Conservation (phyloP, 768 basidiomycete genomes). For the Lepiota brunneoincarnata region DNA sequence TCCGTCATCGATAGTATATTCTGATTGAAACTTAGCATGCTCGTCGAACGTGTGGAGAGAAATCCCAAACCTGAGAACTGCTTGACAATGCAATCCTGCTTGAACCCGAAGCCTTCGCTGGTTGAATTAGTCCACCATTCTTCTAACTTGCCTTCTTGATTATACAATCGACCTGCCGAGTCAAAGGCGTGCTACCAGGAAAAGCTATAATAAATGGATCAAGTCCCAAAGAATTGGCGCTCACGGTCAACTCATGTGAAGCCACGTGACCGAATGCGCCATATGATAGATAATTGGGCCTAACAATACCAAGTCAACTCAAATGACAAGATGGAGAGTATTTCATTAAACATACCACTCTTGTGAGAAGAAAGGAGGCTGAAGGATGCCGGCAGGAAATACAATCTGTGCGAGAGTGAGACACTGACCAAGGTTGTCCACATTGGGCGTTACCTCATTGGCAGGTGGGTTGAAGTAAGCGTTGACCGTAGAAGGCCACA, state of each 20-base stretch:
- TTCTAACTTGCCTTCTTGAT: slow-evolving; percentile 82
- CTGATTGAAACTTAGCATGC: slow-evolving; percentile 29
- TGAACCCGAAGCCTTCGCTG: slow-evolving; percentile 75
- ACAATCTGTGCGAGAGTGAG: slow-evolving; percentile 57
- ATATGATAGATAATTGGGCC: slow-evolving; percentile 88
- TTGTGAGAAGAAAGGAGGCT: slow-evolving; percentile 85
- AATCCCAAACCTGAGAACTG: slow-evolving; percentile 79
- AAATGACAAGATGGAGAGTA: slow-evolving; percentile 9
- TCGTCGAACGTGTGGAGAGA: not conserved
- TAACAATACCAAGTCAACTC: slow-evolving; percentile 21
- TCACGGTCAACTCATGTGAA: slow-evolving; percentile 86
- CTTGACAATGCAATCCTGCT: slow-evolving; percentile 85
- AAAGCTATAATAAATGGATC: not conserved
- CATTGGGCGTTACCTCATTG: slow-evolving; percentile 60
- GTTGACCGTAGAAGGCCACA: slow-evolving; percentile 84
- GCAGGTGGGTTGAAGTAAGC: slow-evolving; percentile 87
- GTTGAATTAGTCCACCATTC: slow-evolving; percentile 95
- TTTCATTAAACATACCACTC: slow-evolving; percentile 52
- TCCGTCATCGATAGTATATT: slow-evolving; percentile 82
- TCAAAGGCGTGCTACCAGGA: slow-evolving; percentile 78
- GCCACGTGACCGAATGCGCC: slow-evolving; percentile 93
- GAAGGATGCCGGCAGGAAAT: slow-evolving; percentile 95
- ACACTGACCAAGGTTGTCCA: not conserved
- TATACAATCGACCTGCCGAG: slow-evolving; percentile 86
- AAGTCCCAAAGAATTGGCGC: slow-evolving; percentile 19